Conservation (phyloP, 257 asterid genomes). For the Rehmannia glutinosa region DNA sequence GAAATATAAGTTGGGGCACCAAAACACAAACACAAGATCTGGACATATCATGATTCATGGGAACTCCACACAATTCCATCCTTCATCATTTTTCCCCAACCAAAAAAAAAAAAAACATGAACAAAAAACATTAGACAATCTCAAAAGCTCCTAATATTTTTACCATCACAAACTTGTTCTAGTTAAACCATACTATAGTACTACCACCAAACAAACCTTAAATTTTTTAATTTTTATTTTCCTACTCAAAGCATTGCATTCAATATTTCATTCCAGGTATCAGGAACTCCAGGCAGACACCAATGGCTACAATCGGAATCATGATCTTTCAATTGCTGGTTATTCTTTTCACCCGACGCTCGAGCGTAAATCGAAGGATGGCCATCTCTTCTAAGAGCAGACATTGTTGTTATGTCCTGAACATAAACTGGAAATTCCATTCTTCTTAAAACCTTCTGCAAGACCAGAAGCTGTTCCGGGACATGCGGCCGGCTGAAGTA, state of each 20-base stretch:
- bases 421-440: constrained; percentile 67
- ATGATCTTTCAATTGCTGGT: constrained; percentile 32
- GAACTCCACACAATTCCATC: too few relatives aligned
- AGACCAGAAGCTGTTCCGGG: constrained; percentile 45
- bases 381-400: constrained; percentile 65
- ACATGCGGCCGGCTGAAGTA: constrained; percentile 39
- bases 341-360: constrained; percentile 45
- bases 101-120: too few relatives aligned
- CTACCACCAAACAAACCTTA: not conserved
- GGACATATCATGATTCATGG: too few relatives aligned
- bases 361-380: constrained; percentile 82
- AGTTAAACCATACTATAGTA: not conserved
- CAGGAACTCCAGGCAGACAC: constrained; percentile 97
- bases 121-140: not conserved
- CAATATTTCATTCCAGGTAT: constrained; percentile 76
- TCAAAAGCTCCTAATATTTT: too few relatives aligned
- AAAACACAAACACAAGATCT: too few relatives aligned
- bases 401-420: constrained; percentile 62
- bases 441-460: constrained; percentile 42
- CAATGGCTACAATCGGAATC: constrained; percentile 83
- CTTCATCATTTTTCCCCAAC: too few relatives aligned
- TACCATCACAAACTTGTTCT: not conserved
- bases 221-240: not conserved
- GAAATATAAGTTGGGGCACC: too few relatives aligned
- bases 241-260: constrained; percentile 44